These are phyloP conservation scores for Candida vaughaniae DNA, from an alignment of 805 yeast species.

Conservation along the genomic window DNA sequence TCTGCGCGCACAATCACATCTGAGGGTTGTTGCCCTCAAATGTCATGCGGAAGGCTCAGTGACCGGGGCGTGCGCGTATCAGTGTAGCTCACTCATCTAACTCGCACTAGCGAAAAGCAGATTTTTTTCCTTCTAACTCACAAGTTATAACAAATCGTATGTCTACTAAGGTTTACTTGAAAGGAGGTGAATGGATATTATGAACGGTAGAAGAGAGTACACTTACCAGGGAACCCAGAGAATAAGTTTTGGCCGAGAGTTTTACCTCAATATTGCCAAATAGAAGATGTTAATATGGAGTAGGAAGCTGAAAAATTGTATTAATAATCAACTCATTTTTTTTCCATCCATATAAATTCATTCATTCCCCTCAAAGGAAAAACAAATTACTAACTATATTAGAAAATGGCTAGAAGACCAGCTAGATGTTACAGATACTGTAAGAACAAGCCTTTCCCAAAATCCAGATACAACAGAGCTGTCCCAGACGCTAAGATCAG, in stretches of 20 bases:
- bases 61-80: too few species aligned
- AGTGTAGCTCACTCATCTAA: too few species aligned
- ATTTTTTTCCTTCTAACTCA: constrained; percentile 4
- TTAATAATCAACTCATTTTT: constrained; percentile 8
- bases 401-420: constrained; percentile 99
- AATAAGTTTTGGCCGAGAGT: too few species aligned
- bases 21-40: constrained; percentile 1
- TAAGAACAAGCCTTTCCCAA: constrained; percentile 99
- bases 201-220: too few species aligned
- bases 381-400: constrained; percentile 8
- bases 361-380: not conserved
- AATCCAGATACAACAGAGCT: constrained; percentile 99
- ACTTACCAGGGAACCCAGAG: too few species aligned
- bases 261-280: too few species aligned
- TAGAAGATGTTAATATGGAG: too few species aligned
- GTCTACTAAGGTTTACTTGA: not conserved
- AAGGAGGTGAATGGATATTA: not conserved
- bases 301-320: not conserved
- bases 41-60: not conserved
- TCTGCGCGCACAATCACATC: too few species aligned
- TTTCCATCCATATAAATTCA: constrained; percentile 1
- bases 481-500: constrained; percentile 99
- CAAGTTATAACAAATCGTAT: constrained; percentile 5
- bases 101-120: too few species aligned
- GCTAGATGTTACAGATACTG: constrained; percentile 99